Conservation (phyloP, 345 rosid genomes). For the Lenwebbia sp. region DNA sequence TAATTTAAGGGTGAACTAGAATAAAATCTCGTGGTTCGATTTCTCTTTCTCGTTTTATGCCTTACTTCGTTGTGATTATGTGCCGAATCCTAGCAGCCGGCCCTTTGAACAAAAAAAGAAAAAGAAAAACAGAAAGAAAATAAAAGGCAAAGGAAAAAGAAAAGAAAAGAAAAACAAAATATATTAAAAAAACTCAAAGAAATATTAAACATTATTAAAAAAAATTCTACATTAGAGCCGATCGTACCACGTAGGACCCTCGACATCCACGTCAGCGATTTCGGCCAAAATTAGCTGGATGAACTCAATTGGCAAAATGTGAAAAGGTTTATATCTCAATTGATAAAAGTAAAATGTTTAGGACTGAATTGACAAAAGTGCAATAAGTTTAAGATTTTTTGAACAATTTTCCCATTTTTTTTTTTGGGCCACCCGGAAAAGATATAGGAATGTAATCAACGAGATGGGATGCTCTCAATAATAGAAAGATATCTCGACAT, state of each 20-base stretch:
- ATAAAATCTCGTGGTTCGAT: too few species aligned
- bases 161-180: too few species aligned
- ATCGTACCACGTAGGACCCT: accelerated
- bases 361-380: accelerated
- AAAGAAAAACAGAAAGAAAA: too few species aligned
- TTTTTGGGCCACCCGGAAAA: neutral
- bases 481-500: neutral
- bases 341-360: neutral
- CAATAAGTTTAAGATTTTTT: accelerated
- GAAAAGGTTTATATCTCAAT: neutral
- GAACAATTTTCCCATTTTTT: neutral
- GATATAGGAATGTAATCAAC: neutral
- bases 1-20: too few species aligned
- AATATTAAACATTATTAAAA: neutral
- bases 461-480: neutral
- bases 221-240: accelerated
- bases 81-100: too few species aligned
- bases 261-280: accelerated
- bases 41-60: too few species aligned
- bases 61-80: too few species aligned
- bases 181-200: neutral
- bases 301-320: too few species aligned
- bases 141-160: too few species aligned
- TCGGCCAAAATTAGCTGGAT: accelerated
- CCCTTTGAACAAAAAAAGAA: too few species aligned